phyloP scores from a whole-genome alignment of 2,329 filamentous ascomycete species.

The Cladophialophora yegresii region DNA sequence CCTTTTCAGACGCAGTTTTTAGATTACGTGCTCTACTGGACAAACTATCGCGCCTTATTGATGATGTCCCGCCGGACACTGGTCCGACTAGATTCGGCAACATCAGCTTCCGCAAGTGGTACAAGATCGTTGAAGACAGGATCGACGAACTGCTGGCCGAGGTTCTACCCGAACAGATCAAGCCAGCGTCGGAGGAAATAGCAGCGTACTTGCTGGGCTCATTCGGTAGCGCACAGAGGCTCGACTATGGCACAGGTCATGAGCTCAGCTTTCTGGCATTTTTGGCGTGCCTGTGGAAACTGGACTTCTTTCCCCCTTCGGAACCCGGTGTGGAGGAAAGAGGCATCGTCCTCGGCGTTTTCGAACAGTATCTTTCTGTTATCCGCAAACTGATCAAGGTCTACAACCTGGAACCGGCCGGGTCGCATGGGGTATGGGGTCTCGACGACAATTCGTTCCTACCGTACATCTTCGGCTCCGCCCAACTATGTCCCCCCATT shows the following conservation, averaged over 20 bases:
- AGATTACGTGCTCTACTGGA: conserved; percentile 67
- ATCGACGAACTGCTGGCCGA: conserved; percentile 59
- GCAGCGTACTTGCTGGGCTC: conserved; percentile 76
- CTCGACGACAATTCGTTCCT: conserved; percentile 96
- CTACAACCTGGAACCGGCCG: conserved; percentile 92
- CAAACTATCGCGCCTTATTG: conserved; percentile 66
- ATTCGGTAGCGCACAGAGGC: conserved; percentile 82
- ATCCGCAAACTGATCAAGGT: conserved; percentile 80
- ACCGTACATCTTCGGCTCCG: conserved; percentile 92
- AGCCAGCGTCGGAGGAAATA: conserved; percentile 63
- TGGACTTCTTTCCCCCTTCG: conserved; percentile 67
- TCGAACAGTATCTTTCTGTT: conserved; percentile 84
- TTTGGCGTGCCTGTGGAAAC: conserved; percentile 84
- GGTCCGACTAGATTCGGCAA: conserved; percentile 92
- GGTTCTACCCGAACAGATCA: conserved; percentile 55
- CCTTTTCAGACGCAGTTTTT: conserved; percentile 60
- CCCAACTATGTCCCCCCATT: conserved; percentile 80
- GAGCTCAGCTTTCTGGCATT: conserved; percentile 95
- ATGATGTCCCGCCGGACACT: conserved; percentile 77
- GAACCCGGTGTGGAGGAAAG: conserved; percentile 63
- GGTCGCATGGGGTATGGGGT: conserved; percentile 96
- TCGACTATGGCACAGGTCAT: conserved; percentile 96
- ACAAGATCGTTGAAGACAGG: conserved; percentile 65
- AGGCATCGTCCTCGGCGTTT: conserved; percentile 74
- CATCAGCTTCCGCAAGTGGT: conserved; percentile 84